phyloP scores from a whole-genome alignment of 2,329 filamentous ascomycete species.

The Nemania serpens region DNA sequence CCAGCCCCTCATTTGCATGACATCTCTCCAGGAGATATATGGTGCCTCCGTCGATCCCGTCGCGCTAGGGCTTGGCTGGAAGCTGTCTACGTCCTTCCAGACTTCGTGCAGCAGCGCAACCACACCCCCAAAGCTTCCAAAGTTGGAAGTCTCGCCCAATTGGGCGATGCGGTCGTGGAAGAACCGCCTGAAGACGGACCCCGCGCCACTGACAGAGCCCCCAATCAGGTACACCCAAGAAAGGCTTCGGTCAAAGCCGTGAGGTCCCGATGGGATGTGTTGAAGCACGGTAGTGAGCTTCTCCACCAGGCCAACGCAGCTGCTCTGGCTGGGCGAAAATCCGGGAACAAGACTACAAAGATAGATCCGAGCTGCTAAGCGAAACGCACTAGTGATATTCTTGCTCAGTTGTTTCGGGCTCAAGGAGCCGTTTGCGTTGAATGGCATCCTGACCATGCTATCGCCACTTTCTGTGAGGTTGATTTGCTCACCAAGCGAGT shows the following conservation, averaged over 20 bases:
- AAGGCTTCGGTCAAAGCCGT: slow-evolving; percentile 86
- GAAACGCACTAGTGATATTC: slow-evolving; percentile 91
- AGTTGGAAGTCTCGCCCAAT: slow-evolving; percentile 76
- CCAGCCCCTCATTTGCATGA: slow-evolving; percentile 91
- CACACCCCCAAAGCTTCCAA: slow-evolving; percentile 86
- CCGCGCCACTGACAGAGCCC: slow-evolving; percentile 74
- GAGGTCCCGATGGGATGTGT: slow-evolving; percentile 78
- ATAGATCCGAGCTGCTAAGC: slow-evolving; percentile 90
- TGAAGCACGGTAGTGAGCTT: slow-evolving; percentile 78
- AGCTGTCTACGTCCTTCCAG: slow-evolving; percentile 76
- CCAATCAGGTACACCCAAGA: slow-evolving; percentile 93
- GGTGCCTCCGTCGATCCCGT: slow-evolving; percentile 51
- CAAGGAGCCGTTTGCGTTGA: slow-evolving; percentile 73
- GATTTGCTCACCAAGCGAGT: slow-evolving; percentile 85
- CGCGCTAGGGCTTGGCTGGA: slow-evolving; percentile 45
- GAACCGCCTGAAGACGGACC: slow-evolving; percentile 75
- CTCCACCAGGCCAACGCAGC: slow-evolving; percentile 76
- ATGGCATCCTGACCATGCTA: slow-evolving; percentile 62
- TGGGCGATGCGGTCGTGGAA: slow-evolving; percentile 75
- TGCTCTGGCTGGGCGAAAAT: slow-evolving; percentile 75
- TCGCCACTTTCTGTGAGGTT: slow-evolving; percentile 75
- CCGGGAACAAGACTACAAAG: slow-evolving; percentile 94
- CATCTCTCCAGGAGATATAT: slow-evolving; percentile 90
- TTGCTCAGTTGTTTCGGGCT: slow-evolving; percentile 81
- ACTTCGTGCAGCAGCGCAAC: slow-evolving; percentile 78